Evolutionary conservation across 2,329 filamentous ascomycete genomes (phyloP), one percentile per base, ranked within the genome.

Genomic region (Pyrenophora teres): DNA sequence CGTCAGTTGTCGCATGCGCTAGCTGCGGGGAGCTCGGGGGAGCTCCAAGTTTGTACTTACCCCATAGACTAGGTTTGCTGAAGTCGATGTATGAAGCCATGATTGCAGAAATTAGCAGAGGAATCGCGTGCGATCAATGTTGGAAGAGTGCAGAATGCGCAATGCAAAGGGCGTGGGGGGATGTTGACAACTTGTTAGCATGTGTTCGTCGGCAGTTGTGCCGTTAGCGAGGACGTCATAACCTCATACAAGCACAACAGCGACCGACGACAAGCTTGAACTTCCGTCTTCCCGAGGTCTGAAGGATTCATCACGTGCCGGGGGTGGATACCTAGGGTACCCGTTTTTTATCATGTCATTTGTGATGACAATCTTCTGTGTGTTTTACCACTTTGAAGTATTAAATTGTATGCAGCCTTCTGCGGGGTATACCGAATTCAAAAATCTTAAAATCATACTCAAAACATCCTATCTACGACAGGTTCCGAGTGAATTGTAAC

Each of bases 41-140:
- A 18, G 13, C 25, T 36, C 16, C 9, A 27, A 44, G 8, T 16
- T 19, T 31, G 40, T 40, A 74, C 77, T 55, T 65, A 81, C 79
- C 63, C 76, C 77, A 80, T 41, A 81, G 62, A 42, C 70, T 76
- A 30, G 75, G 75, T 65, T 80, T 76, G 56, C 62, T 76, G 63
- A 80, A 73, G 57, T 78, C 75, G 40, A 78, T 67, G 36, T 69
- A 57, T 38, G 51, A 58, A 41, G 57, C 59, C 67, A 70, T 70
- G 46, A 12, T 63, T 33, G 39, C 44, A 33, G 31, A 7, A 5
- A 2, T 21, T 25, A 3, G 4, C 7, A 15, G 8, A 23, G 5
- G n/a, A 16, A 6, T 12, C 12, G 21, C 13, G n/a, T 12, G 38
- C 4, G 25, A 33, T 15, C 3, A 18, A 31, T n/a, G 43, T 18